Conservation (phyloP, 2,329 filamentous ascomycete species). For the Ophiostoma quercus region DNA sequence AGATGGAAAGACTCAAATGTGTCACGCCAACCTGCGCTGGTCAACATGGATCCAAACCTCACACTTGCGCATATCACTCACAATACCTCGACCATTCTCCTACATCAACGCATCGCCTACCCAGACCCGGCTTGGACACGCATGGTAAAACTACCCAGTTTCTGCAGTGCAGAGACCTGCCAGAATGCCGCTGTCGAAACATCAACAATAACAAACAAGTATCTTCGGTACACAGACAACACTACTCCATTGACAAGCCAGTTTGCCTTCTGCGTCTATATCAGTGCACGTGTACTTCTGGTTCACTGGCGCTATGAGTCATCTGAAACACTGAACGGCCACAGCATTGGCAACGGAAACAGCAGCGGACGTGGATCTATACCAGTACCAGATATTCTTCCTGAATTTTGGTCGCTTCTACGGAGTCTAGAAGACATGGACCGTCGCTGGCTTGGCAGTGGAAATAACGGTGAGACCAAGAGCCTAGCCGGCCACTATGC, state of each 20-base stretch:
- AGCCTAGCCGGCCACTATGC: constrained; percentile 23
- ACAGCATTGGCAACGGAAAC: background rate
- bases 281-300: constrained; percentile 38
- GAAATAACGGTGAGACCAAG: background rate
- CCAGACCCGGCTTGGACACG: constrained; percentile 33
- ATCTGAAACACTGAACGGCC: background rate
- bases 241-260: constrained; percentile 34
- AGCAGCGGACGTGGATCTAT: background rate
- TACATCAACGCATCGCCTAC: constrained; percentile 47
- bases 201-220: constrained; percentile 43
- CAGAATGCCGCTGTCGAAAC: constrained; percentile 43
- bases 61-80: constrained; percentile 47
- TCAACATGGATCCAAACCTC: constrained; percentile 45
- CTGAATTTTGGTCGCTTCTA: constrained; percentile 29
- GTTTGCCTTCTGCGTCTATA: constrained; percentile 44
- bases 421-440: constrained; percentile 24
- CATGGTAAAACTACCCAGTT: constrained; percentile 39
- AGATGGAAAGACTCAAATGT: constrained; percentile 34
- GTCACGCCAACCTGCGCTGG: constrained; percentile 30
- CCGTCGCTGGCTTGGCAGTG: constrained; percentile 23
- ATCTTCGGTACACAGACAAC: constrained; percentile 37
- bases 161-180: constrained; percentile 46
- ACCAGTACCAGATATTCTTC: constrained; percentile 10
- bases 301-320: constrained; percentile 29
- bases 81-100: constrained; percentile 46